Evolutionary conservation across 257 asterid genomes (phyloP).

Genomic region (Fraxinus excelsior): DNA sequence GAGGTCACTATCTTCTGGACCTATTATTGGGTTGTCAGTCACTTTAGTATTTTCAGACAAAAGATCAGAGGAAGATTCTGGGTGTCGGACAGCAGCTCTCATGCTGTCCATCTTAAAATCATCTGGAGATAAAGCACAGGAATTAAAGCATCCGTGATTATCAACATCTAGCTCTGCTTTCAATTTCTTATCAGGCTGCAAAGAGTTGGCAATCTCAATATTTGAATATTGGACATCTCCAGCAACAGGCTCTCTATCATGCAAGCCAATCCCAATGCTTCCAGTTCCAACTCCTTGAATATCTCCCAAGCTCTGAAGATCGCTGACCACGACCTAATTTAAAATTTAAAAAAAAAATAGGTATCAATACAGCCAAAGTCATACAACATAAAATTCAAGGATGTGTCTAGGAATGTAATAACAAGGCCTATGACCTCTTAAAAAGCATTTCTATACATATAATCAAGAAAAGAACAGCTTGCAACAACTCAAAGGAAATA

Average conservation of each 20-base stretch:
- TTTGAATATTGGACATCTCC: conserved; percentile 41
- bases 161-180: conserved; percentile 42
- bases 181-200: conserved; percentile 46
- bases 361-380: background rate
- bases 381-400: background rate
- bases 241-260: conserved; percentile 39
- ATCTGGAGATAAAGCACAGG: conserved; percentile 32
- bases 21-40: conserved; percentile 30
- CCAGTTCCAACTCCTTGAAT: conserved; percentile 36
- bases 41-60: conserved; percentile 42
- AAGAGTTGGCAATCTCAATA: conserved; percentile 41
- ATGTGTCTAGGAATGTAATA: background rate
- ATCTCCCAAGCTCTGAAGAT: conserved; percentile 35
- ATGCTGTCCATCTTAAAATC: conserved; percentile 37
- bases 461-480: background rate
- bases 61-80: conserved; percentile 37
- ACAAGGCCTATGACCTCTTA: background rate
- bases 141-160: conserved; percentile 31
- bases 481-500: background rate
- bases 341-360: background rate
- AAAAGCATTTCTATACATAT: background rate
- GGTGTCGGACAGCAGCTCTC: conserved; percentile 37
- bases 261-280: conserved; percentile 39
- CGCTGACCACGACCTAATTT: conserved; percentile 44
- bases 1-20: conserved; percentile 38